Evolutionary conservation across 352 stramenopile species (phyloP).

Genomic region (Saprolegnia diclina): DNA sequence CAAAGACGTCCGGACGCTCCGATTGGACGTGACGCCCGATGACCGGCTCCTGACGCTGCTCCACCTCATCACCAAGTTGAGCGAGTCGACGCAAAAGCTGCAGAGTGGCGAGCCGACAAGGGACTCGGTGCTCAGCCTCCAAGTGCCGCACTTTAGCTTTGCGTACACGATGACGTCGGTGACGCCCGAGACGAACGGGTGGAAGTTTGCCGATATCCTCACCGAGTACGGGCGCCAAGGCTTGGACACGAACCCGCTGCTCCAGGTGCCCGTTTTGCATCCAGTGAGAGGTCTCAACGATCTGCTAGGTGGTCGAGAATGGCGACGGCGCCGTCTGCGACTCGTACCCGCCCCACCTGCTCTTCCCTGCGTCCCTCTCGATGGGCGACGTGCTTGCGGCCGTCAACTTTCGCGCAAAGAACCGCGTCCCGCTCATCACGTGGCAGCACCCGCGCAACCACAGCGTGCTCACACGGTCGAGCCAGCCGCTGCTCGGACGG

Average conservation of each 20-base stretch:
- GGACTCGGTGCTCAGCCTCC: slow-evolving; percentile 20
- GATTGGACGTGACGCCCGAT: slow-evolving; percentile 54
- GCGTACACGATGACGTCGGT: slow-evolving; percentile 45
- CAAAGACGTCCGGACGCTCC: slow-evolving; percentile 71
- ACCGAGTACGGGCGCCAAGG: slow-evolving; percentile 77
- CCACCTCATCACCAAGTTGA: slow-evolving; percentile 45
- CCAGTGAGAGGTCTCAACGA: not conserved
- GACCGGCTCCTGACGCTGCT: slow-evolving; percentile 46
- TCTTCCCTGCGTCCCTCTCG: slow-evolving; percentile 66
- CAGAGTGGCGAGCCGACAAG: slow-evolving; percentile 29
- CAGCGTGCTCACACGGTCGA: slow-evolving; percentile 75
- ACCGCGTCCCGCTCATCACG: slow-evolving; percentile 79
- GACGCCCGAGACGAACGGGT: slow-evolving; percentile 52
- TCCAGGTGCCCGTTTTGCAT: slow-evolving; percentile 64
- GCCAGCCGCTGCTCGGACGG: slow-evolving; percentile 72
- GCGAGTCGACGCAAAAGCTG: slow-evolving; percentile 57
- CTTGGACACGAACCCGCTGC: slow-evolving; percentile 43
- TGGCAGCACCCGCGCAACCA: slow-evolving; percentile 75
- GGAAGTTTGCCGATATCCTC: slow-evolving; percentile 69
- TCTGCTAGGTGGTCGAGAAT: slow-evolving; percentile 67
- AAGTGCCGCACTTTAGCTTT: slow-evolving; percentile 49
- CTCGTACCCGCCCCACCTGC: slow-evolving; percentile 74
- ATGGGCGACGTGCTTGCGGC: slow-evolving; percentile 61
- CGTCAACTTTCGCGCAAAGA: slow-evolving; percentile 79
- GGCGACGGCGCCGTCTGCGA: slow-evolving; percentile 71